These are phyloP conservation scores for Ceratocystis papillata DNA, from an alignment of 2,329 filamentous ascomycete species.

Conservation along the genomic window DNA sequence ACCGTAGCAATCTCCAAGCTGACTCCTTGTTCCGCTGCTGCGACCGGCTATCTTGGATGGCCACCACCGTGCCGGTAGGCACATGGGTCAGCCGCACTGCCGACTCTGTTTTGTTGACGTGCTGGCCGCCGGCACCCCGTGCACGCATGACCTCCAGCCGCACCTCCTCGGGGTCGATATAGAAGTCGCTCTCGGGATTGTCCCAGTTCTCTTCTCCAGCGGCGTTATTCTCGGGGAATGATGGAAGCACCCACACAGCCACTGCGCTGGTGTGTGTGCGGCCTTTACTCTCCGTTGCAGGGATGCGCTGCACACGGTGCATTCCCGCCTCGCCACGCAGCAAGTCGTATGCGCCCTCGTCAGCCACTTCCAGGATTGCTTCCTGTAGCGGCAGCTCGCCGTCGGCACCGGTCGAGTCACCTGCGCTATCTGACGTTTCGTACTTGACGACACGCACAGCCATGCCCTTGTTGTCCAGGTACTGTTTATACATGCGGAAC, in stretches of 20 bases:
- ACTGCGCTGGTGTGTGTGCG: constrained; percentile 89
- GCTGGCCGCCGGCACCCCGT: constrained; percentile 84
- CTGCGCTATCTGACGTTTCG: constrained; percentile 57
- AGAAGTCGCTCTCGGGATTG: constrained; percentile 84
- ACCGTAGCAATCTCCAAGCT: constrained; percentile 76
- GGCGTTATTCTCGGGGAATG: constrained; percentile 50
- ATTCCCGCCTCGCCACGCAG: constrained; percentile 86
- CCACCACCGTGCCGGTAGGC: constrained; percentile 75
- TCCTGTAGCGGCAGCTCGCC: constrained; percentile 66
- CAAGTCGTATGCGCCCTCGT: constrained; percentile 64
- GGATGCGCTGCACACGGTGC: constrained; percentile 87
- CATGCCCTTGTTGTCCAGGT: constrained; percentile 60
- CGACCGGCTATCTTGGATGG: constrained; percentile 85
- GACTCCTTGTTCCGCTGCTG: constrained; percentile 80
- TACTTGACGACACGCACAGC: constrained; percentile 64
- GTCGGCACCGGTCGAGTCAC: constrained; percentile 41
- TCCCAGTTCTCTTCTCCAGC: constrained; percentile 52
- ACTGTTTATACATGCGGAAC: constrained; percentile 77
- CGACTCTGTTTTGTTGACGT: constrained; percentile 97
- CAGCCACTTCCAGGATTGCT: constrained; percentile 73
- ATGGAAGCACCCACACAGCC: constrained; percentile 83
- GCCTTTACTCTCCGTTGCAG: constrained; percentile 80
- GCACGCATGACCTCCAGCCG: constrained; percentile 81
- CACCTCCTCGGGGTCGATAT: constrained; percentile 75
- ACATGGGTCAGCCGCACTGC: constrained; percentile 85